Evolutionary conservation across 345 rosid genomes (phyloP), one percentile per base, ranked within the genome.

Genomic region (Theobroma cacao): DNA sequence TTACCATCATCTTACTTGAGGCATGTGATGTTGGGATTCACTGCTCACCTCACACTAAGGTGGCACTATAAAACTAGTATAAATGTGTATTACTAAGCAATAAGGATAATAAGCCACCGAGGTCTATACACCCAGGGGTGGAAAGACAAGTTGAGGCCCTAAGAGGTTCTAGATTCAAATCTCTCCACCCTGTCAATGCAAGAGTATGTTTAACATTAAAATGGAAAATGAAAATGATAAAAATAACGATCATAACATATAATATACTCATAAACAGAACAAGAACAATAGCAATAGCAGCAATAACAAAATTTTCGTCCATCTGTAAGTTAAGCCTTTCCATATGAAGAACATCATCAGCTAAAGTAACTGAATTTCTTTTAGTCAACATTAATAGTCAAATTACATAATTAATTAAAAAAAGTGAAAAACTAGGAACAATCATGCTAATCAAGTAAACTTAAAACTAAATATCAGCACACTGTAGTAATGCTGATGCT

Each of bases 391-490:
- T 68, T 43, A 24, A 68, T 14, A 45, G 12, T 45, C 36, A 3
- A 52, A 66, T 41, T n/a, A 43, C 34, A 26, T 45, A 65, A 65
- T 65, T 22, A 65, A 65, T 65, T 38, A 45, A 28, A 67, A 67
- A 22, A 13, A 66, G 11, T 68, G 10, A 22, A 31, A 13, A 79
- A 72, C 47, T 14, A 60, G 10, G 63, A 64, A 64, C 9, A 31
- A 22, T 22, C 71, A 47, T 18, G 14, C 60, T 11, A 38, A 58
- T 36, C 43, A 69, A 75, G 77, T 28, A 38, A 69, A 79, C 69
- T 59, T 47, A 50, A 77, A 40, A 65, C 24, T 17, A 75, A 59
- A 34, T 26, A 31, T 28, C 13, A 75, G 30, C 38, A 43, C 47
- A 18, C 5, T 0, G 18, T 47, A 3, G 15, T 14, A 62, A 62